These are phyloP conservation scores for Phytophthora cryptogea DNA, from an alignment of 352 stramenopile genomes.

Conservation along the genomic window DNA sequence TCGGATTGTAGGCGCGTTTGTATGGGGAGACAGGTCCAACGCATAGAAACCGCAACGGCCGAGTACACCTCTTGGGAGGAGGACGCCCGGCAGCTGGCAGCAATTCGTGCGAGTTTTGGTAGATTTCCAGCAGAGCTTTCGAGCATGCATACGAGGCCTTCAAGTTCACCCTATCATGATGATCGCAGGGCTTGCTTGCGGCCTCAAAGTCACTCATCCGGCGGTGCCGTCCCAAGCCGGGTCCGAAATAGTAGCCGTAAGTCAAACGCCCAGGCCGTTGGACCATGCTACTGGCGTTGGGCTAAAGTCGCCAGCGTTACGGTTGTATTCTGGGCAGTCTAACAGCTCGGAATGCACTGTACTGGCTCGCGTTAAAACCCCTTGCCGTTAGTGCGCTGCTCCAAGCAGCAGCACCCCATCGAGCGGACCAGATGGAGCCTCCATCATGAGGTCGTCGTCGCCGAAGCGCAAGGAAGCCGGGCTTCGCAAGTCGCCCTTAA, in stretches of 20 bases:
- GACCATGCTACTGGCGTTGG: constrained; percentile 3
- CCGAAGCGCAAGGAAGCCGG: constrained; percentile 1
- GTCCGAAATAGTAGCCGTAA: neutral
- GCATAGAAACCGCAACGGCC: constrained; percentile 21
- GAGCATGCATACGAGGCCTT: neutral
- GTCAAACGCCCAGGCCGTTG: neutral
- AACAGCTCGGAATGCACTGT: too few relatives aligned
- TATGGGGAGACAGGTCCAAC: constrained; percentile 16
- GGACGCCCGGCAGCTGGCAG: neutral
- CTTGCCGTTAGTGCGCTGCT: neutral
- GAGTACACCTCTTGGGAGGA: neutral
- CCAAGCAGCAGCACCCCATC: neutral
- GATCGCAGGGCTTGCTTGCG: neutral
- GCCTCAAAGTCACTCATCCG: constrained; percentile 1
- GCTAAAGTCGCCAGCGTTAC: neutral
- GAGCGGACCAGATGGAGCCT: neutral
- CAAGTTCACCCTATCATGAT: constrained; percentile 21
- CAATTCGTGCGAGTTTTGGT: too few relatives aligned
- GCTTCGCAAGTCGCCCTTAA: neutral
- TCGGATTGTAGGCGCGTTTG: neutral
- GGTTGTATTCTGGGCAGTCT: neutral
- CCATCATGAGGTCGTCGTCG: too few relatives aligned
- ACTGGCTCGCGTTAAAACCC: neutral
- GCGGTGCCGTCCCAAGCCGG: neutral
- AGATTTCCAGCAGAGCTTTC: too few relatives aligned